These are phyloP conservation scores for Apiotrichum gamsii DNA, from an alignment of 1,284 basidiomycete species.

Conservation along the genomic window DNA sequence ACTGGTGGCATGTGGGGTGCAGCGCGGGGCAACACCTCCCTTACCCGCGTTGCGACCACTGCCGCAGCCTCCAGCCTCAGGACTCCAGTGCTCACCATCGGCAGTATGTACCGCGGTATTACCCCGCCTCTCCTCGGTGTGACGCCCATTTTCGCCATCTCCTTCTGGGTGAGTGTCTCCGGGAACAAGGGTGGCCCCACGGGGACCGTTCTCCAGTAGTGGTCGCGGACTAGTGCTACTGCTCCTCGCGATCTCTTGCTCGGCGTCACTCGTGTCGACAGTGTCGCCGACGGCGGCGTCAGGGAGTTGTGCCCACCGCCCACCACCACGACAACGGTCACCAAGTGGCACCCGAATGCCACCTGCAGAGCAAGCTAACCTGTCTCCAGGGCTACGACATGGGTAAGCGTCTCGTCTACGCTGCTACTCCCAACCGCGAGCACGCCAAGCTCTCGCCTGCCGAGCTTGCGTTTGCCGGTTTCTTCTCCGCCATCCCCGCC, in stretches of 20 bases:
- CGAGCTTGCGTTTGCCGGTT: conserved; percentile 89
- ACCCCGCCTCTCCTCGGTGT: conserved; percentile 93
- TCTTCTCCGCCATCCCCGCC: conserved; percentile 88
- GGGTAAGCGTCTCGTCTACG: conserved; percentile 80
- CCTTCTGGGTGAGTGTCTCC: conserved; percentile 74
- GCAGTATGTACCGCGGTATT: conserved; percentile 90
- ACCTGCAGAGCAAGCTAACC: too few relatives aligned
- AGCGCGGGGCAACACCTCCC: too few relatives aligned
- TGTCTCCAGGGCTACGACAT: conserved; percentile 75
- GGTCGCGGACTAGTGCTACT: too few relatives aligned
- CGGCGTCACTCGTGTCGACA: not conserved
- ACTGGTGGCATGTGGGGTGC: not conserved
- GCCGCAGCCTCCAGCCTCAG: not conserved
- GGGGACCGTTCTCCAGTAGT: too few relatives aligned
- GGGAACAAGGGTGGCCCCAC: too few relatives aligned
- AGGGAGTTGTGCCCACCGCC: too few relatives aligned
- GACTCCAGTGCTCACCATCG: not conserved
- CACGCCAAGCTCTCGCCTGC: conserved; percentile 58
- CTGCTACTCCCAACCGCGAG: conserved; percentile 48
- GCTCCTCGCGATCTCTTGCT: too few relatives aligned
- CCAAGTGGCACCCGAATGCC: too few relatives aligned
- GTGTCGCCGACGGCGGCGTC: too few relatives aligned
- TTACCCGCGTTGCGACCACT: too few relatives aligned
- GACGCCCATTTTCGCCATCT: conserved; percentile 96
- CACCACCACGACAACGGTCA: too few relatives aligned